Base-by-base conservation (phyloP, 306 rosid species). In the Sesbania bispinosa region DNA sequence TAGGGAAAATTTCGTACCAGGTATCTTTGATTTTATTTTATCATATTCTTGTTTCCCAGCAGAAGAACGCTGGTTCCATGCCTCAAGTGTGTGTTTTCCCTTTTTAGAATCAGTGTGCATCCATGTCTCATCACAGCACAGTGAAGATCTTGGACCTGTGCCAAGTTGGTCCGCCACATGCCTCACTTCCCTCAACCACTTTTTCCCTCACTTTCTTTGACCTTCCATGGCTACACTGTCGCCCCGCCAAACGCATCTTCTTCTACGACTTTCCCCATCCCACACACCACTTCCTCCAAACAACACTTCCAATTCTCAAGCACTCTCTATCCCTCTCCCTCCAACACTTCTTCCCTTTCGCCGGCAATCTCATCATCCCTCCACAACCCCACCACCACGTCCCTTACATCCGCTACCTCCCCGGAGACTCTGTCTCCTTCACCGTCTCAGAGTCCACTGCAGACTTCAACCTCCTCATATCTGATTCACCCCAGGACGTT, bases 201-300 rank as follows among this genome's bases (percentile, higher is more conserved):
- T 68, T 83, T 15, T 80, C 85, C 18, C 55, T 84, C 11, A 65
- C 85, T 63, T 80, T 77, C 82, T 69, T 84, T 3, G 87, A 84
- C 2, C 32, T 80, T 6, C 85, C 78, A 57, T 84, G 78, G 80
- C 57, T 77, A 5, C 4, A 16, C 1, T 64, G 53, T 48, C 54
- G 39, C 27, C 71, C 80, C 0, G 2, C 57, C 2, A 29, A 80
- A 33, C 76, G 85, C 13, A 74, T 84, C 57, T 80, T 84, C 73
- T 80, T 84, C 73, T 80, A 68, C 2, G 42, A 68, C 0, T 69
- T 77, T 3, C 85, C 76, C 3, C 15, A 39, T 7, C 62, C 85
- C 6, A 77, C 80, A 0, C 41, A 47, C 0, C 72, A 62, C 48
- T 84, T 80, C 42, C 14, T 55, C 6, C 47, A 73, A 69, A 4